These are phyloP conservation scores for Amanita thiersii DNA, from an alignment of 768 basidiomycete genomes.

Conservation along the genomic window DNA sequence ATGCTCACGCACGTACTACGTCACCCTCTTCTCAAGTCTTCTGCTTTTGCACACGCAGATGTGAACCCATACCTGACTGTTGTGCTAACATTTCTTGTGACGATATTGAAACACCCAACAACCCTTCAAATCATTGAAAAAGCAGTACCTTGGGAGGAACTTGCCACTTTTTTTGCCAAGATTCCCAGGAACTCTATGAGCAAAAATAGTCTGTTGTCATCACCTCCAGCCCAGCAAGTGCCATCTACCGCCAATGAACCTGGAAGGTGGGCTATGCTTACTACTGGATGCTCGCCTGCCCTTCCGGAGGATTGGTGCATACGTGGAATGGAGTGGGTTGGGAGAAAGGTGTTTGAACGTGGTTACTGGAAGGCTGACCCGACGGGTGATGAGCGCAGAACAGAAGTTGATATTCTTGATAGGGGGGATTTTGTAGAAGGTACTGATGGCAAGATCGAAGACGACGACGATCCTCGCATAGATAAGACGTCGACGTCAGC, in stretches of 20 bases:
- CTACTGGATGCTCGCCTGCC: conserved; percentile 59
- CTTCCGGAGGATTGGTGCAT: conserved; percentile 93
- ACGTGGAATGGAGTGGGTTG: conserved; percentile 95
- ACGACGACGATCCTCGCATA: conserved; percentile 51
- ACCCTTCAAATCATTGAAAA: conserved; percentile 63
- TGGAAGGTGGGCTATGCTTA: conserved; percentile 61
- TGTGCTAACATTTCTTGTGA: conserved; percentile 83
- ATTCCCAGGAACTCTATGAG: conserved; percentile 48
- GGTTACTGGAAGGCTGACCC: conserved; percentile 74
- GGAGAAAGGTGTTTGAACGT: conserved; percentile 81
- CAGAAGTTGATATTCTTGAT: conserved; percentile 78
- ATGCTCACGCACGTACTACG: conserved; percentile 69
- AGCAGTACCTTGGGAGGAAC: conserved; percentile 75
- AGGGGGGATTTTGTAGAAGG: conserved; percentile 45
- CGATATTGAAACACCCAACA: conserved; percentile 56
- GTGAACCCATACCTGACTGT: conserved; percentile 86
- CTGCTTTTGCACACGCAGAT: conserved; percentile 42
- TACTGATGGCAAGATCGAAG: conserved; percentile 78
- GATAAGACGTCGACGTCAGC: conserved; percentile 12
- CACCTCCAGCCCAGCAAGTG: conserved; percentile 15
- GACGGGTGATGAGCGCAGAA: conserved; percentile 49
- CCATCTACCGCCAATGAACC: conserved; percentile 16
- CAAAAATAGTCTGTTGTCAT: conserved; percentile 31
- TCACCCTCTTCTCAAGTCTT: conserved; percentile 52
- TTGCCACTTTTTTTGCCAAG: conserved; percentile 54